Percentiles rank a stretch among this genome's conserved stretches.
These are phyloP conservation scores for Solanum chiquidenum DNA, from an alignment of 257 asterid species.

Conservation along the genomic window DNA sequence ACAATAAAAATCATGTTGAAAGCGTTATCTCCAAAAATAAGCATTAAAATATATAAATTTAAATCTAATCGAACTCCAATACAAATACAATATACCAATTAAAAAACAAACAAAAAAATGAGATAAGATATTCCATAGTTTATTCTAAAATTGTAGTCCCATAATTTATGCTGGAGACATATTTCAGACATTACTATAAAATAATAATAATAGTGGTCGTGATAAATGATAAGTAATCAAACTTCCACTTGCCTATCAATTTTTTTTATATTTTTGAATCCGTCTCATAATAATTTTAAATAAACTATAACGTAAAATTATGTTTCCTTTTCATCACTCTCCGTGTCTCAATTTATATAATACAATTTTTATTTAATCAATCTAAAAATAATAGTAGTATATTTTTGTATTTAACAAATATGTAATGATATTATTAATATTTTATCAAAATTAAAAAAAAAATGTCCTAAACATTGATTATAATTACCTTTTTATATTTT, in stretches of 20 bases:
- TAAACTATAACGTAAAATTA: not conserved
- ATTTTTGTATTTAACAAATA: fast-evolving
- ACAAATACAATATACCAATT: fast-evolving
- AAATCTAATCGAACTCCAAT: not conserved
- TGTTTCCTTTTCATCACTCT: not conserved
- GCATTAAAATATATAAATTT: fast-evolving
- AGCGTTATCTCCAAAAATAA: fast-evolving
- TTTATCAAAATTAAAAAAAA: not conserved
- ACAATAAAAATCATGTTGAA: not conserved
- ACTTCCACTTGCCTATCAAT: not conserved
- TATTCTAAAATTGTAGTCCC: not conserved
- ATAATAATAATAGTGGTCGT: too few species aligned
- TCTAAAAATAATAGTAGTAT: fast-evolving
- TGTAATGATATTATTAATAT: fast-evolving
- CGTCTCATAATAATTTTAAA: not conserved
- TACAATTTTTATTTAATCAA: fast-evolving
- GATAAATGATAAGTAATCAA: not conserved
- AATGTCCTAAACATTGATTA: fast-evolving
- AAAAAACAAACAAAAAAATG: too few species aligned
- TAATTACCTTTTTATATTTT: fast-evolving
- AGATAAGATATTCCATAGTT: not conserved
- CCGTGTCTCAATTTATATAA: not conserved
- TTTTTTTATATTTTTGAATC: too few species aligned
- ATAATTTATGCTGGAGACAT: fast-evolving
- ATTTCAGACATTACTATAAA: not conserved